A percentile compares a stretch with the other conserved stretches of the same genome.
Conservation (phyloP, 1,284 basidiomycete genomes). For the Leccinum pallidistipes region DNA sequence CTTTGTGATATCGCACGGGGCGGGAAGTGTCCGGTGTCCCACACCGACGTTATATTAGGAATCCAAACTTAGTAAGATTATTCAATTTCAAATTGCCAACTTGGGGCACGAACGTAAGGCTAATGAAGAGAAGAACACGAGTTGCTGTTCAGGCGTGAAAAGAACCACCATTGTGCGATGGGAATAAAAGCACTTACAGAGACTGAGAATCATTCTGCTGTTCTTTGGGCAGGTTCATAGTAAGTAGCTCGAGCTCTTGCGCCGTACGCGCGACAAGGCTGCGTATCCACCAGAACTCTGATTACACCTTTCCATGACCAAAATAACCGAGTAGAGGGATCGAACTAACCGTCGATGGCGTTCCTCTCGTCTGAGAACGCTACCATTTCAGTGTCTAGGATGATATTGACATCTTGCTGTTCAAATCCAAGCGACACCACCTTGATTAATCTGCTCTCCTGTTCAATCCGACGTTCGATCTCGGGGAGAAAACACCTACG, state of each 20-base stretch:
- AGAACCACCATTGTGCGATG: neutral
- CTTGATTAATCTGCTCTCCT: conserved; percentile 52
- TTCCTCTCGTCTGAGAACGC: conserved; percentile 61
- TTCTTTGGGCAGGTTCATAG: conserved; percentile 19
- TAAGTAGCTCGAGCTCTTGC: conserved; percentile 39
- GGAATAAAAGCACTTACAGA: conserved; percentile 19
- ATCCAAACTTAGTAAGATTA: too few species aligned
- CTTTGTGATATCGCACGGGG: too few species aligned
- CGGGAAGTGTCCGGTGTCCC: too few species aligned
- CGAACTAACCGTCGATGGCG: conserved; percentile 56
- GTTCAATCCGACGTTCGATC: conserved; percentile 1
- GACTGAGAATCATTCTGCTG: conserved; percentile 18
- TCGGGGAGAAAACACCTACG: conserved; percentile 40
- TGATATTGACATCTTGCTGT: conserved; percentile 44
- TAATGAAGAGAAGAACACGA: conserved; percentile 50
- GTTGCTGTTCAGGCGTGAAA: conserved; percentile 24
- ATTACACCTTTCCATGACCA: conserved; percentile 6
- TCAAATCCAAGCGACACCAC: conserved; percentile 50
- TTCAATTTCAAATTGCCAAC: too few species aligned
- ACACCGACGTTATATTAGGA: too few species aligned
- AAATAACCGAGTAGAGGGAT: neutral
- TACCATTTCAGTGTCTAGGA: conserved; percentile 89
- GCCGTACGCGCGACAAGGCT: conserved; percentile 58
- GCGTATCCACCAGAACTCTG: conserved; percentile 74
- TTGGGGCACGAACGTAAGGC: too few species aligned